A percentile compares a stretch with the other conserved stretches of the same genome.
Evolutionary conservation across 768 basidiomycete species (phyloP).

Genomic region (Cyclocybe aegerita): DNA sequence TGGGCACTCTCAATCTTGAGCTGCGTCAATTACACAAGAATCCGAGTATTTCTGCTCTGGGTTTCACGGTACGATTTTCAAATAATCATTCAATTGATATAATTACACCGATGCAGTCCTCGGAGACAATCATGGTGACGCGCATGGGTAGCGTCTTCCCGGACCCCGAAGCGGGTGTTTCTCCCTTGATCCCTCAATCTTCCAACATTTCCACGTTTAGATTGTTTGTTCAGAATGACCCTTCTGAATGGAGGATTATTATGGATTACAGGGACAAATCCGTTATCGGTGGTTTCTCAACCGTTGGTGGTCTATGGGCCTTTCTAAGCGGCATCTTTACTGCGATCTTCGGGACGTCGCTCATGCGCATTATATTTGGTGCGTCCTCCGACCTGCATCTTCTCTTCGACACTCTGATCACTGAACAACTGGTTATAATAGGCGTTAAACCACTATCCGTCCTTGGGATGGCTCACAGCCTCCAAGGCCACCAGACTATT

Average conservation of each 20-base stretch:
- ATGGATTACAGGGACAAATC: conserved; percentile 16
- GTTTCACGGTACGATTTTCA: conserved; percentile 5
- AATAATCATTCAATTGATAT: conserved; percentile 4
- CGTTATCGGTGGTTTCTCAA: conserved; percentile 11
- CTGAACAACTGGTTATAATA: background rate
- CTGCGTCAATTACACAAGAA: conserved; percentile 6
- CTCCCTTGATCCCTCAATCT: conserved; percentile 3
- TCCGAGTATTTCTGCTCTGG: conserved; percentile 7
- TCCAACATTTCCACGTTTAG: conserved; percentile 13
- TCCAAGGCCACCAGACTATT: background rate
- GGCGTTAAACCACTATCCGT: conserved; percentile 10
- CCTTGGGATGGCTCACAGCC: conserved; percentile 5
- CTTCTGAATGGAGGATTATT: conserved; percentile 10
- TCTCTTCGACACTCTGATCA: background rate
- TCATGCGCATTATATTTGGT: conserved; percentile 14
- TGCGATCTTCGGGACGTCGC: conserved; percentile 12
- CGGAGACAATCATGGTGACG: conserved; percentile 9
- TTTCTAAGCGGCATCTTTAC: conserved; percentile 14
- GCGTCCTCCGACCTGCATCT: background rate
- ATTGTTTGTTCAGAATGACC: conserved; percentile 8
- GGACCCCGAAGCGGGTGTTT: conserved; percentile 7
- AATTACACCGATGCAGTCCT: conserved; percentile 1
- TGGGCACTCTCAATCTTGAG: conserved; percentile 6
- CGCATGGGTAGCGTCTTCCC: conserved; percentile 6
- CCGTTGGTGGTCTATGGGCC: conserved; percentile 18